A percentile compares a stretch with the other conserved stretches of the same genome.
These are phyloP conservation scores for Cytospora schulzeri DNA, from an alignment of 2,329 filamentous ascomycete genomes.

Conservation along the genomic window DNA sequence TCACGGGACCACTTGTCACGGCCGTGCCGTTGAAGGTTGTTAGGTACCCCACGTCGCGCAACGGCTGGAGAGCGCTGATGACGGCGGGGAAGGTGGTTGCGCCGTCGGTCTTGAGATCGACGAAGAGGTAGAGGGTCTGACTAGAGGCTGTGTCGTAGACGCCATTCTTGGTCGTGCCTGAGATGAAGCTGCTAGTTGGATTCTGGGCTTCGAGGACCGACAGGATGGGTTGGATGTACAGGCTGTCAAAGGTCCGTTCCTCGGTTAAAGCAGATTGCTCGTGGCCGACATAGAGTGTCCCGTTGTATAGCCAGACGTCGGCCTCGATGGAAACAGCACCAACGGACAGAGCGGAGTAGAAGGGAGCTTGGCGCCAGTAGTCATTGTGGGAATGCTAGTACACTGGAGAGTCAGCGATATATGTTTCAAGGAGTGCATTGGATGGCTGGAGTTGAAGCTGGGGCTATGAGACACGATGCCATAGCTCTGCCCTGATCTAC, in stretches of 20 bases:
- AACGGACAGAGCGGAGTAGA: slow-evolving; percentile 61
- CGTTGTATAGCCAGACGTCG: slow-evolving; percentile 64
- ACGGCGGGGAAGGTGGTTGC: slow-evolving; percentile 54
- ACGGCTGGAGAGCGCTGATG: slow-evolving; percentile 53
- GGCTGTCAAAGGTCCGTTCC: slow-evolving; percentile 56
- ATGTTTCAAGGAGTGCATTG: too few species aligned
- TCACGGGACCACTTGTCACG: slow-evolving; percentile 58
- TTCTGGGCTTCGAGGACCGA: slow-evolving; percentile 57
- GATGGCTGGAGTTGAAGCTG: not conserved
- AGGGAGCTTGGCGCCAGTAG: slow-evolving; percentile 66
- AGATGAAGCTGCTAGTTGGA: slow-evolving; percentile 47
- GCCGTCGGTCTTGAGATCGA: slow-evolving; percentile 67
- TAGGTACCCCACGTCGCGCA: slow-evolving; percentile 58
- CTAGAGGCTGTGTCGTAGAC: slow-evolving; percentile 54
- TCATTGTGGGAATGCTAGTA: slow-evolving; percentile 66
- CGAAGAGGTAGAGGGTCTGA: slow-evolving; percentile 61
- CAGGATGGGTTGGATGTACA: slow-evolving; percentile 66
- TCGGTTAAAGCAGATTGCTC: slow-evolving; percentile 53
- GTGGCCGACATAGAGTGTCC: slow-evolving; percentile 65
- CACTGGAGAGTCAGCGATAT: not conserved
- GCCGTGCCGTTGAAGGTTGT: slow-evolving; percentile 51
- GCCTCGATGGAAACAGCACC: slow-evolving; percentile 68
- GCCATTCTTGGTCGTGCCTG: slow-evolving; percentile 47
- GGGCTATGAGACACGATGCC: not conserved
- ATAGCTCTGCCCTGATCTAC: not conserved